Evolutionary conservation across 2,329 filamentous ascomycete genomes (phyloP).

Genomic region (Fusarium cicatricum): DNA sequence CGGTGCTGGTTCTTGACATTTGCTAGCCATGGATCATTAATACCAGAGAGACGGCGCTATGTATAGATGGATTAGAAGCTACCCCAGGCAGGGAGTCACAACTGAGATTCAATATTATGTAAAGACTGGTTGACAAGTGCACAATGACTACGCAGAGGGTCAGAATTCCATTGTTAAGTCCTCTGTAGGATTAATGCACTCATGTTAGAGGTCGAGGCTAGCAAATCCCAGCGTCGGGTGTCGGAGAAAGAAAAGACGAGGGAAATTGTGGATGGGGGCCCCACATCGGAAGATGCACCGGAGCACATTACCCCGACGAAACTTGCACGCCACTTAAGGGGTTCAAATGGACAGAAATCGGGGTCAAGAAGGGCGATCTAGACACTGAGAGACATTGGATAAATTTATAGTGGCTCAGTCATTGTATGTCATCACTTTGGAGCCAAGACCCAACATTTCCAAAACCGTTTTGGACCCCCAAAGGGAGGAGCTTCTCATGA

Average conservation of each 20-base stretch:
- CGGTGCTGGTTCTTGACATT: slow-evolving; percentile 35
- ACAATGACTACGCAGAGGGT: no score
- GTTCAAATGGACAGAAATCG: slow-evolving; percentile 1
- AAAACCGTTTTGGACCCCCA: slow-evolving; percentile 73
- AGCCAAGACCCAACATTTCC: background rate
- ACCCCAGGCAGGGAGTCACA: slow-evolving; percentile 18
- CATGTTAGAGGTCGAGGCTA: slow-evolving; percentile 1
- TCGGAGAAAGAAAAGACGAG: slow-evolving; percentile 40
- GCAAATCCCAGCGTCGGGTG: slow-evolving; percentile 33
- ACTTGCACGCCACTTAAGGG: slow-evolving; percentile 13
- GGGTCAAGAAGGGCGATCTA: background rate
- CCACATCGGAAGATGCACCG: slow-evolving; percentile 28
- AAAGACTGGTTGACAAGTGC: no score
- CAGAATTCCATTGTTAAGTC: no score
- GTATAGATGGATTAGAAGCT: slow-evolving; percentile 37
- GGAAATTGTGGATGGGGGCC: slow-evolving; percentile 29
- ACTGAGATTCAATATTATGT: slow-evolving; percentile 15
- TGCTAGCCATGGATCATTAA: slow-evolving; percentile 24
- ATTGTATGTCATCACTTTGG: background rate
- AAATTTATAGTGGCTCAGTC: background rate
- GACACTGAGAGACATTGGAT: slow-evolving; percentile 61
- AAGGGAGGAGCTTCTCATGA: slow-evolving; percentile 73
- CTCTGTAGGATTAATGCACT: no score
- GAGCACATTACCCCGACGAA: slow-evolving; percentile 35
- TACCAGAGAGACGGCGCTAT: slow-evolving; percentile 29